phyloP scores from a whole-genome alignment of 345 rosid species.

The Eucalyptus guilfoylei region DNA sequence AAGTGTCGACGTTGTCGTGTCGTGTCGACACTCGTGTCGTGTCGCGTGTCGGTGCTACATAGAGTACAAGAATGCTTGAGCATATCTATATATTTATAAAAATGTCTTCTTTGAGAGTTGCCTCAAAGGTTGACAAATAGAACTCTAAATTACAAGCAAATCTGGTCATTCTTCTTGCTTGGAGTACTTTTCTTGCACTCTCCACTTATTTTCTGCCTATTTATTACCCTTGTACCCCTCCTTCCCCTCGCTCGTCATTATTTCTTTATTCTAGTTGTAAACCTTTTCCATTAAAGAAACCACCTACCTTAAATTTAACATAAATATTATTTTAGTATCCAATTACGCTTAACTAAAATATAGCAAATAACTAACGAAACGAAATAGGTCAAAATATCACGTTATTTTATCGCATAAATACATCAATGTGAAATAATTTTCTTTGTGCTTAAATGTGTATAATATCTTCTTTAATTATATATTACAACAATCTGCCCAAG shows the following conservation, averaged over 20 bases:
- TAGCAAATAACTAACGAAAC: neutral
- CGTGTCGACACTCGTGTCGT: too few relatives aligned
- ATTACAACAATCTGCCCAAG: neutral
- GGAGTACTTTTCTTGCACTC: neutral
- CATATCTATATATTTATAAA: too few relatives aligned
- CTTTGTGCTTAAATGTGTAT: neutral
- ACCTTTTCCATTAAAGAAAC: neutral
- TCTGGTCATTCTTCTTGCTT: neutral
- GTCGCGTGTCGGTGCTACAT: too few relatives aligned
- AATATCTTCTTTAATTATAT: neutral
- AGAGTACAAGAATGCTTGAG: neutral
- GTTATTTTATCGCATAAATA: neutral
- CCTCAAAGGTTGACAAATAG: neutral
- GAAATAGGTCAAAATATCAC: neutral
- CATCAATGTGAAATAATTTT: neutral
- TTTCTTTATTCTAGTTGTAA: neutral
- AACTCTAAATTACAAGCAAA: neutral
- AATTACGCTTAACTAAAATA: neutral
- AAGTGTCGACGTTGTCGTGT: too few relatives aligned
- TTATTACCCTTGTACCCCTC: neutral
- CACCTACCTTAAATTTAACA: neutral
- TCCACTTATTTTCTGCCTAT: neutral
- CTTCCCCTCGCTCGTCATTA: neutral
- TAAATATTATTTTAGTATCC: neutral
- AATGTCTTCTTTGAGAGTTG: neutral